Evolutionary conservation across 441 rosid genomes (phyloP).

Genomic region (Gossypium aridum): DNA sequence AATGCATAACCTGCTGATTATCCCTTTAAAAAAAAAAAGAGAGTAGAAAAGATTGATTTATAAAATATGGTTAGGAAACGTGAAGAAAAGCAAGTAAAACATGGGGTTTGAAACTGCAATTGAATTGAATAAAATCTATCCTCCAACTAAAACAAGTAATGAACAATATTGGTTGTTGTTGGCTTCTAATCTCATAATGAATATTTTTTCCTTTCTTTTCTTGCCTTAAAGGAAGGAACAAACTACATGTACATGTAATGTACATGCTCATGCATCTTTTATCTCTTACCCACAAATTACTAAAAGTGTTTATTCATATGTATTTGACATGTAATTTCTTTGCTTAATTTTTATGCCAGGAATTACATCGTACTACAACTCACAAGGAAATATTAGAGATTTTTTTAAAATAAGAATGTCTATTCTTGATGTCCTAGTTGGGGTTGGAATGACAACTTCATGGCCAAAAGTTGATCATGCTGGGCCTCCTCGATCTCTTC

Average conservation of each 20-base stretch:
- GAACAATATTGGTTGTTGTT: not conserved
- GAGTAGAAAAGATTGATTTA: not conserved
- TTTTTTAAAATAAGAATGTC: constrained; percentile 58
- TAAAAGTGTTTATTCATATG: not conserved
- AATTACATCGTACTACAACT: constrained; percentile 73
- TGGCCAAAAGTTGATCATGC: constrained; percentile 76
- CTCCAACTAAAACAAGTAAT: not conserved
- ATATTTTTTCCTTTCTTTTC: not conserved
- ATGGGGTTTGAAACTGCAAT: not conserved
- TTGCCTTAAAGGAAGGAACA: not conserved
- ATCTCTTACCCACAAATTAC: not conserved
- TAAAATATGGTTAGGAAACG: not conserved
- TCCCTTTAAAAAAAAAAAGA: not conserved
- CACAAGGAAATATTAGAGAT: constrained; percentile 70
- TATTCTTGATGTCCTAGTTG: constrained; percentile 61
- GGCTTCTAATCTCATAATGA: not conserved
- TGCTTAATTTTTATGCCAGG: constrained; percentile 41
- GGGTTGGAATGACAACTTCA: constrained; percentile 77
- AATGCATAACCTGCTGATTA: not conserved
- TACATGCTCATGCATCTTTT: not conserved
- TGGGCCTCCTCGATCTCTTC: constrained; percentile 80
- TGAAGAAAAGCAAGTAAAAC: not conserved
- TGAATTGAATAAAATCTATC: not conserved
- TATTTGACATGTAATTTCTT: not conserved
- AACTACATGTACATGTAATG: not conserved